A percentile compares a stretch with the other conserved stretches of the same genome.
Evolutionary conservation across 2,329 filamentous ascomycete species (phyloP).

Genomic region (Fusarium falciforme): DNA sequence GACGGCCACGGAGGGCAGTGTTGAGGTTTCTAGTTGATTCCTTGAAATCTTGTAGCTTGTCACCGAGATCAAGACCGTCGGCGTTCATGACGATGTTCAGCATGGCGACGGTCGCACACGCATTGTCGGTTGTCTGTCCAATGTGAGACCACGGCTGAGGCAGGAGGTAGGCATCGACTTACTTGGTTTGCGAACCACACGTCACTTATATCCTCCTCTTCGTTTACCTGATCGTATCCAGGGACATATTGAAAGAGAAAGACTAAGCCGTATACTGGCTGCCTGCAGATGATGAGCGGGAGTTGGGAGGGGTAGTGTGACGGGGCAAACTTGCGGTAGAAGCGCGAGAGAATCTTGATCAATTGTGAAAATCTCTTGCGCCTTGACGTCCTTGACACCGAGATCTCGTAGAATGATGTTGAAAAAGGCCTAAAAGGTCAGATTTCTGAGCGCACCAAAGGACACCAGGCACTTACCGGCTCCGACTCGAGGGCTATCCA

Average conservation of each 20-base stretch:
- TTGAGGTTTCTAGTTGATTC: conserved; percentile 74
- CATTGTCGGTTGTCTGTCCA: conserved; percentile 78
- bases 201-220: conserved; percentile 64
- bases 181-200: conserved; percentile 97
- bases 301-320: neutral
- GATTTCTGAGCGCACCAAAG: neutral
- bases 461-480: conserved; percentile 68
- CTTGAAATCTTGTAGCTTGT: conserved; percentile 79
- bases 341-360: conserved; percentile 73
- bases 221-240: conserved; percentile 62
- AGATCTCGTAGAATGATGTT: conserved; percentile 85
- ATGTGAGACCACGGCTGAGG: conserved; percentile 14
- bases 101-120: conserved; percentile 91
- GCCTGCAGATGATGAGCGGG: conserved; percentile 56
- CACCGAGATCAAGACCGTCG: conserved; percentile 72
- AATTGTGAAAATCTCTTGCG: conserved; percentile 81
- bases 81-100: conserved; percentile 95
- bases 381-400: conserved; percentile 77
- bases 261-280: conserved; percentile 85
- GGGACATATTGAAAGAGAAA: conserved; percentile 83
- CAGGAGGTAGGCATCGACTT: conserved; percentile 23
- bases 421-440: conserved; percentile 75
- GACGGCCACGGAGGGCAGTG: conserved; percentile 79
- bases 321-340: conserved; percentile 64
- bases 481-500: conserved; percentile 92